Conservation (phyloP, 2,329 filamentous ascomycete genomes). For the Penicillium sp. region DNA sequence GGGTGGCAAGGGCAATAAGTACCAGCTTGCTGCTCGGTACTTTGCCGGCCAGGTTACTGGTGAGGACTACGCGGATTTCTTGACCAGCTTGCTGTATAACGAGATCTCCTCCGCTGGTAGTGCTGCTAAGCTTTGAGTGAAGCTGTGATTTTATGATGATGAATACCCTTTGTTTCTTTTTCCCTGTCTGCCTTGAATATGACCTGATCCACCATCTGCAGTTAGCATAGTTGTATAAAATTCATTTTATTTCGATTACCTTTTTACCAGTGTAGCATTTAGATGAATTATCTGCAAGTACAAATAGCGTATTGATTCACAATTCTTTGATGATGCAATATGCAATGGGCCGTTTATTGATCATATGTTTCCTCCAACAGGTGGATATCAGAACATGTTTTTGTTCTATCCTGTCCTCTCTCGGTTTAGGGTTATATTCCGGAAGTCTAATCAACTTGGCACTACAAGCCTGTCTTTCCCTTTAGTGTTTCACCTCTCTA, state of each 20-base stretch:
- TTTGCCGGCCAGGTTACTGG: constrained; percentile 91
- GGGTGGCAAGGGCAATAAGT: constrained; percentile 87
- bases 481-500: no score
- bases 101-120: constrained; percentile 58
- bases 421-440: no score
- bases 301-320: not conserved
- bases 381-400: no score
- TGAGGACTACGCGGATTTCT: constrained; percentile 95
- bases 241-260: not conserved
- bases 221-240: constrained; percentile 25
- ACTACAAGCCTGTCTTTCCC: no score
- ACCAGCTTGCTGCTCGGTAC: constrained; percentile 83
- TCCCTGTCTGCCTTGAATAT: not conserved
- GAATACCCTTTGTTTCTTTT: constrained; percentile 25
- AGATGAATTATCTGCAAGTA: not conserved
- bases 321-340: not conserved
- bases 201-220: constrained; percentile 5
- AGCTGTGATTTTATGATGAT: constrained; percentile 21
- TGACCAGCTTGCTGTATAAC: constrained; percentile 79
- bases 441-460: no score
- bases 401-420: no score
- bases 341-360: not conserved
- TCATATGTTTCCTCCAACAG: no score
- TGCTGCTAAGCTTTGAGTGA: constrained; percentile 61
- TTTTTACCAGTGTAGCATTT: not conserved